Evolutionary conservation across 192 early-diverging fungal genomes (phyloP), one percentile per base, ranked within the genome.

Genomic region (Coemansia sp.): DNA sequence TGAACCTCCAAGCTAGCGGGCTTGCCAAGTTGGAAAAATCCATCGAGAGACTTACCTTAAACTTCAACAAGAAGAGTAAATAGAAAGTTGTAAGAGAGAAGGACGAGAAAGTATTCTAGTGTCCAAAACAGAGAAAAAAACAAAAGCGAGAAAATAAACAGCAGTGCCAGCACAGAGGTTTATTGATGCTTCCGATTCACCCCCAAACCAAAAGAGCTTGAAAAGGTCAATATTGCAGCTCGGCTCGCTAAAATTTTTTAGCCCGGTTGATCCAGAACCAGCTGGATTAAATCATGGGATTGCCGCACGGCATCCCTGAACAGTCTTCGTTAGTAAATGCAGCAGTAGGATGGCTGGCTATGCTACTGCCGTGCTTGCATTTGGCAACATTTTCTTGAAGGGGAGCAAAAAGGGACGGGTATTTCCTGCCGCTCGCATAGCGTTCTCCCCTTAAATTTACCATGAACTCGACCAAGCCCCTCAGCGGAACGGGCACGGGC

Each of bases 401-500:
- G 32, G 32, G 32, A 10, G 32, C 7, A 34, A 9, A 31, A 31
- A 34, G 2, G 32, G 32, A 34, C 32, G 32, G 6, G 2, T 5
- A 3, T 34, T 34, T 10, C 7, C 32, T 34, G 32, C 10, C 7
- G 7, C 7, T 17, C 6, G 12, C 2, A 12, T 34, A 34, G 32
- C 32, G 32, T 10, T 34, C 32, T 34, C 32, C 32, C 32, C 6
- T 7, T 34, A 1, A 34, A 26, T 26, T 34, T 10, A 34, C 6
- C 32, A 34, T 34, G 32, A 34, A 34, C 32, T 9, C 32, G 0
- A 34, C 32, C 32, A 34, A 34, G 10, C 7, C 32, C 32, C 16
- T 70, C 10, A 51, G 43, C 30, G 74, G 74, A 10, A 77, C 74
- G 10, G 74, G 74, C 38, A 67, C 59, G 3, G 74, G 74, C 16